Conservation (phyloP, 768 basidiomycete genomes). For the Kockovaella imperatae region DNA sequence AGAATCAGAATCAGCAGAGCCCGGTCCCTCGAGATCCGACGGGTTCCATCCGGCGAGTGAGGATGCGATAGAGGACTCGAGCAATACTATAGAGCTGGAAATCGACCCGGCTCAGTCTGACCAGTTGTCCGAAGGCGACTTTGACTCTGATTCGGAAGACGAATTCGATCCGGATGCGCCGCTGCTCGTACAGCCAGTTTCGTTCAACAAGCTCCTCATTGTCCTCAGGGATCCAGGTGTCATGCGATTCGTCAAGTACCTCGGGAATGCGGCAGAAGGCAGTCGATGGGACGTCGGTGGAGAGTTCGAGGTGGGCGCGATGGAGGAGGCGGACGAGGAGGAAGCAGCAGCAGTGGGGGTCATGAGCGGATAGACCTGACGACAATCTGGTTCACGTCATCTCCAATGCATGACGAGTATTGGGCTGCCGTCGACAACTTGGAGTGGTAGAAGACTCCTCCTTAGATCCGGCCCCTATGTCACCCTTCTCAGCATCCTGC, state of each 20-base stretch:
- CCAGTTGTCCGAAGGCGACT: slow-evolving; percentile 41
- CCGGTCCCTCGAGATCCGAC: slow-evolving; percentile 12
- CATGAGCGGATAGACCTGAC: no score
- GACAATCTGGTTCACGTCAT: no score
- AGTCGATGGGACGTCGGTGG: slow-evolving; percentile 89
- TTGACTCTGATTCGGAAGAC: slow-evolving; percentile 37
- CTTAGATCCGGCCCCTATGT: no score
- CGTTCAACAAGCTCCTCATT: slow-evolving; percentile 79
- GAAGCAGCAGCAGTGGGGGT: slow-evolving; percentile 2
- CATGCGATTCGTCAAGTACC: slow-evolving; percentile 91
- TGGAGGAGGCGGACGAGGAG: slow-evolving; percentile 54
- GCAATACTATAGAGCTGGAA: slow-evolving; percentile 36
- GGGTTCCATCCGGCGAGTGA: no score
- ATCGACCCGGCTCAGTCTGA: slow-evolving; percentile 44
- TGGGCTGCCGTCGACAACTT: no score
- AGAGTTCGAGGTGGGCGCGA: slow-evolving; percentile 82
- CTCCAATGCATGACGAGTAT: no score
- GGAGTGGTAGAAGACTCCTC: no score
- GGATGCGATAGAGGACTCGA: neutral
- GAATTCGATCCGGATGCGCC: slow-evolving; percentile 61
- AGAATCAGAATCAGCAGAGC: slow-evolving; percentile 1
- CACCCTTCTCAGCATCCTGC: no score
- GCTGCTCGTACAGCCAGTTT: slow-evolving; percentile 74
- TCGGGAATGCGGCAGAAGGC: slow-evolving; percentile 78
- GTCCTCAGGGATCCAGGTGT: slow-evolving; percentile 88